Evolutionary conservation across 768 basidiomycete species (phyloP), one percentile per base, ranked within the genome.

Genomic region (Tephrocybe rancida): DNA sequence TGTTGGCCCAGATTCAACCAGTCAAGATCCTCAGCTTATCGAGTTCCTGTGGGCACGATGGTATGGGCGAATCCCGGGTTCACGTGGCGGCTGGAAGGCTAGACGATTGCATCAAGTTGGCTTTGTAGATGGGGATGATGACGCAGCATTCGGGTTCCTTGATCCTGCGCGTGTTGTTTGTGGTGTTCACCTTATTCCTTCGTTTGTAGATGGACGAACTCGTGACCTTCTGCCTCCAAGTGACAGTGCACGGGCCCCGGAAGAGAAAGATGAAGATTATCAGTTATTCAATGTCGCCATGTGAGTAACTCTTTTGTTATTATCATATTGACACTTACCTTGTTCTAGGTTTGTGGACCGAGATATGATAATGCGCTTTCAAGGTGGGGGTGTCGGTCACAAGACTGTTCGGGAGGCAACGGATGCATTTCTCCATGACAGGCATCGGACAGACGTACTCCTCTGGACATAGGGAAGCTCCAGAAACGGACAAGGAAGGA

Each of bases 21-120:
- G 35, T 18, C 21, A 13, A 0, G 8, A 18, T 0, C 47, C 63
- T 3, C 44, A 59, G 6, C 53, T 52, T 0, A 70, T 80, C 60
- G 66, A 76, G 1, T 70, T 81, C 16, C 54, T 81, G 1, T 80
- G 73, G 62, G 73, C 82, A 0, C 61, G 63, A 0, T 76, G 76
- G 73, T 65, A 75, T 39, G 66, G 67, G 1, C 41, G 50, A 0
- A 71, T 78, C 32, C 48, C 45, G 0, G 51, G 38, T 4, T 64
- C 60, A 48, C 35, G 43, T 3, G 61, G 54, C 24, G 72, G 77
- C 0, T 69, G 68, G 49, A 55, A 60, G 1, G 34, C 50, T 0
- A 54, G 64, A 11, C 61, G 63, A 0, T 64, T 80, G 0, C 75
- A 70, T 16, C 61, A 67, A 3, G 35, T 83, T 16, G 69, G 68